Evolutionary conservation across 228 moss, liverwort and hornwort species (phyloP).

Genomic region (Sphagnum fallax): DNA sequence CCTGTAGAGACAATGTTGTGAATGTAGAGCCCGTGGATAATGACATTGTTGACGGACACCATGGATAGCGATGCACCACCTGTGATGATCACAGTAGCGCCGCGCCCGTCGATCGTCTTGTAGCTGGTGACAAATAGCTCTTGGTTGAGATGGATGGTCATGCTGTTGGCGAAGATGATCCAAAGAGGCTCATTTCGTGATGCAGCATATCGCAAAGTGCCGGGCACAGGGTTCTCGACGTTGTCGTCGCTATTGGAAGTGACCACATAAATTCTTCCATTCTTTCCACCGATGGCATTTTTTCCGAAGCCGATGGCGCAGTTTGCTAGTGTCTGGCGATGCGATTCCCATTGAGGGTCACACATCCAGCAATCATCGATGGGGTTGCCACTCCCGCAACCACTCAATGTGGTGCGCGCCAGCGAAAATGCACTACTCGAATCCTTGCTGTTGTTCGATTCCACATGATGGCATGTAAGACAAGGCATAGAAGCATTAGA

Average conservation of each 20-base stretch:
- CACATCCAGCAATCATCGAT: constrained; percentile 11
- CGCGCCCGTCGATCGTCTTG: constrained; percentile 53
- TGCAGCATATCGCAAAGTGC: constrained; percentile 36
- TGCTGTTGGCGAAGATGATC: constrained; percentile 31
- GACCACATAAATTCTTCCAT: constrained; percentile 36
- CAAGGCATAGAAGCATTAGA: too few relatives aligned
- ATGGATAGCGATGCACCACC: constrained; percentile 26
- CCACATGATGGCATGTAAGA: too few relatives aligned
- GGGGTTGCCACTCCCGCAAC: constrained; percentile 3
- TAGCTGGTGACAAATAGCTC: constrained; percentile 48
- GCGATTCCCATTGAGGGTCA: constrained; percentile 3
- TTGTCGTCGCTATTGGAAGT: constrained; percentile 26
- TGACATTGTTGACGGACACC: constrained; percentile 31
- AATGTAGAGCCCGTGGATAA: constrained; percentile 34
- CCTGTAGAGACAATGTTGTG: constrained; percentile 30
- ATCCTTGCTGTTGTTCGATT: too few relatives aligned
- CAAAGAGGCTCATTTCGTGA: constrained; percentile 23
- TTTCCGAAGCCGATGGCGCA: constrained; percentile 40
- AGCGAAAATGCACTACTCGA: too few relatives aligned
- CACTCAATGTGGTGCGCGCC: background rate
- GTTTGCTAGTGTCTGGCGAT: constrained; percentile 16
- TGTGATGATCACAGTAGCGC: constrained; percentile 34
- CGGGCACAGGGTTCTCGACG: constrained; percentile 14
- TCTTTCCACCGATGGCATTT: constrained; percentile 28
- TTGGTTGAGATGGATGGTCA: constrained; percentile 31